A percentile compares a stretch with the other conserved stretches of the same genome.
Conservation (phyloP, 2,329 filamentous ascomycete species). For the Epichloe bromicola region DNA sequence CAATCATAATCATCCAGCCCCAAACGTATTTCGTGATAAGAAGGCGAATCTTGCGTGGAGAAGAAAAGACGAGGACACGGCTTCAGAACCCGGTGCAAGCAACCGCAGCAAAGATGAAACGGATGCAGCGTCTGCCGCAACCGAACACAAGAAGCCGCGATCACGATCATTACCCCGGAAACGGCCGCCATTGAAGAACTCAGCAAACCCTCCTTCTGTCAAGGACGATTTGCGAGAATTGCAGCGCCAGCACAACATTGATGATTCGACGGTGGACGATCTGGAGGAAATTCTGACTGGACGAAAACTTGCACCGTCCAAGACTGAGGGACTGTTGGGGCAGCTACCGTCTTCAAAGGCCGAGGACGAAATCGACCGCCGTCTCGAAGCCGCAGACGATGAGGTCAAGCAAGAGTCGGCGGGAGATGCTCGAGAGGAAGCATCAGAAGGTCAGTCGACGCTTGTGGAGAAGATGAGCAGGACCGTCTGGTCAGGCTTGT, state of each 20-base stretch:
- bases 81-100: conserved; percentile 18
- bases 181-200: conserved; percentile 37
- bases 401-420: conserved; percentile 1
- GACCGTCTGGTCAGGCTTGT: conserved; percentile 35
- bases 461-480: conserved; percentile 38
- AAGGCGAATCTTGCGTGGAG: conserved; percentile 14
- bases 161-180: conserved; percentile 29
- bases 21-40: conserved; percentile 12
- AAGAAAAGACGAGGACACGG: conserved; percentile 16
- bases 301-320: conserved; percentile 17
- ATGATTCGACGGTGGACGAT: conserved; percentile 48
- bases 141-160: conserved; percentile 15
- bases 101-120: conserved; percentile 13
- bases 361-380: conserved; percentile 11
- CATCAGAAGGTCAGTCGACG: conserved; percentile 28
- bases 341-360: conserved; percentile 14
- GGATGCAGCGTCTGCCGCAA: conserved; percentile 12
- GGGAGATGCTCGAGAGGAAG: conserved; percentile 9
- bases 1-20: conserved; percentile 4
- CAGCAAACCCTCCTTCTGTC: conserved; percentile 39
- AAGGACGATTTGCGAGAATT: conserved; percentile 43
- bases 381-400: not conserved
- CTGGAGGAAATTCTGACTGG: conserved; percentile 36
- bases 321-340: conserved; percentile 14
- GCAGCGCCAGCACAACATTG: conserved; percentile 38